Evolutionary conservation across 2,329 filamentous ascomycete genomes (phyloP).

Genomic region (Pezicula neosporulosa): DNA sequence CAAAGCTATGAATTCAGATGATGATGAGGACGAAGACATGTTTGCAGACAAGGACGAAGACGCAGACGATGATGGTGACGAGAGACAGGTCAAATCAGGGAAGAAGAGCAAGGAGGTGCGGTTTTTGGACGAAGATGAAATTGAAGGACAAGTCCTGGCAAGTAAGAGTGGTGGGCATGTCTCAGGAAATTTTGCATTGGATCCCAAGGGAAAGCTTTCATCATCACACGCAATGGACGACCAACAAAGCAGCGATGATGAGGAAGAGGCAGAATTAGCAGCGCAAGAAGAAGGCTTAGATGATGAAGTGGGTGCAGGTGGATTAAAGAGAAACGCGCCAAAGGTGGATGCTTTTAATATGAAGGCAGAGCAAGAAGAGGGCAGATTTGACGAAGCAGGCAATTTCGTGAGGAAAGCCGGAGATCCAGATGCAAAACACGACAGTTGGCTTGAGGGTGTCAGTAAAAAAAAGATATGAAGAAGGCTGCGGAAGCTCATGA

Average conservation of each 20-base stretch:
- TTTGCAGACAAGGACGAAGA: constrained; percentile 70
- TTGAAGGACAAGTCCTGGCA: constrained; percentile 73
- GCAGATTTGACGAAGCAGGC: constrained; percentile 83
- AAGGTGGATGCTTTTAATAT: constrained; percentile 97
- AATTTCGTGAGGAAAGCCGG: constrained; percentile 88
- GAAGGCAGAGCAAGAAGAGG: constrained; percentile 84
- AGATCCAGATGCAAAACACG: constrained; percentile 87
- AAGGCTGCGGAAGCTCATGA: constrained; percentile 84
- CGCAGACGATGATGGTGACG: constrained; percentile 47
- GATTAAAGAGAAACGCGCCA: constrained; percentile 88
- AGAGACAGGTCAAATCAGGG: constrained; percentile 43
- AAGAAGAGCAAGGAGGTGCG: constrained; percentile 62
- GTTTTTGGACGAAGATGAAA: constrained; percentile 58
- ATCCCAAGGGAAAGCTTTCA: constrained; percentile 44
- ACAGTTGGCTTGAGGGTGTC: constrained; percentile 87
- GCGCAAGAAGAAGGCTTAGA: constrained; percentile 75
- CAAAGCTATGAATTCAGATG: constrained; percentile 33
- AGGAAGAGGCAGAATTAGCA: constrained; percentile 71
- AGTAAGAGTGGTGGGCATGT: constrained; percentile 73
- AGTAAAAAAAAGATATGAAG: constrained; percentile 92
- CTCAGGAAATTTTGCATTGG: constrained; percentile 56
- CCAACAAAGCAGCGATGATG: constrained; percentile 53
- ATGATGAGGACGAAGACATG: constrained; percentile 76
- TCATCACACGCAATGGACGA: constrained; percentile 31
- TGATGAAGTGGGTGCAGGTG: constrained; percentile 84